A percentile compares a stretch with the other conserved stretches of the same genome.
Evolutionary conservation across 1,284 basidiomycete genomes (phyloP).

Genomic region (Amylostereum areolatum): DNA sequence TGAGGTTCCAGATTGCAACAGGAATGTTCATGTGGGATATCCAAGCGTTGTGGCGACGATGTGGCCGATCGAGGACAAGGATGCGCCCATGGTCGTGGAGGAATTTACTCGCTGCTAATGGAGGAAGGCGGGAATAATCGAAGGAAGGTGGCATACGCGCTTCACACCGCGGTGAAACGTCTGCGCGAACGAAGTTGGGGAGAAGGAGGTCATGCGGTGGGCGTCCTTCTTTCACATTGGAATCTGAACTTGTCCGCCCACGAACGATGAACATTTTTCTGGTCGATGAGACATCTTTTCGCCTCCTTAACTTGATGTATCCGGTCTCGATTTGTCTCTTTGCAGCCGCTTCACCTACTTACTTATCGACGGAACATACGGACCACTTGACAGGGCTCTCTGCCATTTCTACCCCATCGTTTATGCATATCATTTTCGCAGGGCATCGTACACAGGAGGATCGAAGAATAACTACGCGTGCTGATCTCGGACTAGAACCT

Average conservation of each 20-base stretch:
- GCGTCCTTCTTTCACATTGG: neutral
- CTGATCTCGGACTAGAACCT: no score
- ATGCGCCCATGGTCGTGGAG: neutral
- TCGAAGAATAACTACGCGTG: no score
- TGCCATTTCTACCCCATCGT: no score
- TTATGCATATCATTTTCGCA: no score
- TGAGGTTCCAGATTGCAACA: neutral
- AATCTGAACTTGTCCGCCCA: neutral
- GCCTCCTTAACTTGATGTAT: no score
- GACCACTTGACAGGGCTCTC: no score
- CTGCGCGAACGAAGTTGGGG: neutral
- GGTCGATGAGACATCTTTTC: no score
- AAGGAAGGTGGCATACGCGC: neutral
- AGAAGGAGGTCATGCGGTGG: slow-evolving; percentile 1
- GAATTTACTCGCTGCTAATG: neutral
- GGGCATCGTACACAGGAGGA: no score
- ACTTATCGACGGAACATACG: no score
- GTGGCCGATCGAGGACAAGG: neutral
- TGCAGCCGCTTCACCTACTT: no score
- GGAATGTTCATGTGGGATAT: neutral
- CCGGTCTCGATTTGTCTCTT: no score
- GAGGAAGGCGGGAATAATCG: neutral
- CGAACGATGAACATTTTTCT: no score
- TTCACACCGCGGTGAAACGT: neutral
- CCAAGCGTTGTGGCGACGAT: neutral